Base-by-base conservation (phyloP, 2,329 filamentous ascomycete species). In the Alternaria infectoria region DNA sequence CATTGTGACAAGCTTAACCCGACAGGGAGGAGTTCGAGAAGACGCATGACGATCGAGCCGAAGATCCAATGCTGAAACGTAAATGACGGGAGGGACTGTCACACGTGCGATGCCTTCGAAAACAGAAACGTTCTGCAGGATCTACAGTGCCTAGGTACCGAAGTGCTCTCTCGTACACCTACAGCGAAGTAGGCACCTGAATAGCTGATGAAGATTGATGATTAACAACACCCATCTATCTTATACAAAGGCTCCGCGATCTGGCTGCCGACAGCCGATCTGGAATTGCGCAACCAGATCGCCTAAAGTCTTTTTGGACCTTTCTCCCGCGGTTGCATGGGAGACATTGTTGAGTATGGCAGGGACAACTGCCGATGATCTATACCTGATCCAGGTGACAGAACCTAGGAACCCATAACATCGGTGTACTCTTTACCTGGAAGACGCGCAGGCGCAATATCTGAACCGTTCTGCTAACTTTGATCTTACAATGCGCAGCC, bases 1-100 rank as follows among this genome's bases (percentile, higher is more conserved):
- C 47, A 49, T 45, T 57, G 36, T 36, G 54, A 49, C 61, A 70
- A 68, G 57, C 23, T 54, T 19, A 64, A 43, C 19, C 54, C 32
- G 28, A 56, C 45, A 26, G 59, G n/a, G 25, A 57, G 26, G 4
- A 49, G n/a, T 36, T 60, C 19, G 8, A 51, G 23, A 44, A 32
- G 30, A 49, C 54, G 44, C 58, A 61, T 61, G 13, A 26, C 32
- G 50, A 47, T 46, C 10, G 46, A 49, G 10, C 15, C 25, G 46
- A 15, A 25, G 25, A 25, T 49, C 2, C 3, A 10, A 26, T 2
- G 3, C 13, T 49, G 46, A 28, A 49, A 49, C 25, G 23, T 49
- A 4, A 7, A 49, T 17, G 23, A 49, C 15, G 15, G 26, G 3
- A 49, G 46, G 15, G 7, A n/a, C 26, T 49, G 46, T 49, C 47